Base-by-base conservation (phyloP, 1,284 basidiomycete genomes). In the Cutaneotrichosporon dermatis region DNA sequence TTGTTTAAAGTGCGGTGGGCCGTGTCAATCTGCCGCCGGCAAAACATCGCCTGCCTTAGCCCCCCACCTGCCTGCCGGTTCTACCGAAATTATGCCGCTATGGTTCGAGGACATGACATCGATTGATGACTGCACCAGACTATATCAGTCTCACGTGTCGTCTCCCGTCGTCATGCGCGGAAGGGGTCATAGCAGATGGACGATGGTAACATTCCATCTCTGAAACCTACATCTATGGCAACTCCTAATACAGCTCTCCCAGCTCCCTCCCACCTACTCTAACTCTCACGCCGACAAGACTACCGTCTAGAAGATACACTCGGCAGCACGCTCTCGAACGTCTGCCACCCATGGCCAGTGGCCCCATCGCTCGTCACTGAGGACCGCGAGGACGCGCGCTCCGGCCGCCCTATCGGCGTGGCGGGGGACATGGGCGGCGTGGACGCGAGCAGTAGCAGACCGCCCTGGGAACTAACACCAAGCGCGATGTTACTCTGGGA, bases 401-500 rank as follows among this genome's bases (percentile, higher is more conserved):
- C 25, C 25, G 25, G 40, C 11, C 54, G 59, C 40, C 40, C 13
- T 44, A 57, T 34, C 9, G 40, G 33, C 6, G 48, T 15, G 8
- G 25, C 16, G 15, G 55, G 45, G 5, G 59, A 42, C 1, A 51
- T 54, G 2, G 73, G 72, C 25, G 74, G 74, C 2, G 73, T 69
- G 4, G 72, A 71, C n/a, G 72, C 73, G 54, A 75, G 57, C 16
- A 76, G 60, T 43, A 75, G 59, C 11, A 76, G 65, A 2, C 73
- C 71, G 9, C 69, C 73, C 51, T 75, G 74, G 51, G 64, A 68
- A 36, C 64, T 66, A 48, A 73, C 44, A 9, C 68, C 68, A 3
- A 72, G 61, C 35, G 45, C 36, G 37, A 72, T 61, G 45, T 71
- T 69, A 12, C 58, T 54, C 11, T 63, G 66, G 36, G 44, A 67